Evolutionary conservation across 1,284 basidiomycete genomes (phyloP).

Genomic region (Austroboletus novae-zelandiae): DNA sequence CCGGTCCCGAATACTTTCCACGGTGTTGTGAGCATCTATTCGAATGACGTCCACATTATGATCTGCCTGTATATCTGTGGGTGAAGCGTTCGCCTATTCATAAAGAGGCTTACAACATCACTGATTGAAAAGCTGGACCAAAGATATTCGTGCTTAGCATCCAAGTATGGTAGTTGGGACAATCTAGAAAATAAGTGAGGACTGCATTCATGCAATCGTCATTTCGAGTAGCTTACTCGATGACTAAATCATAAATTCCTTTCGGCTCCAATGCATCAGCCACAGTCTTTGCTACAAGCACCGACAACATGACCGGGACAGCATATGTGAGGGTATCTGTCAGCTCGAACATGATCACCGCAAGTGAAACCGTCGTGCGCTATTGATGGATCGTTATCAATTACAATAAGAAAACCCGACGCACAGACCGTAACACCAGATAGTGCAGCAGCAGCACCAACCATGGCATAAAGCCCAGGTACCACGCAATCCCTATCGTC

Average conservation of each 20-base stretch:
- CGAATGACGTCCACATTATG: conserved; percentile 65
- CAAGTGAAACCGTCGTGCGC: conserved; percentile 88
- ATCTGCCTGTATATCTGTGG: conserved; percentile 46
- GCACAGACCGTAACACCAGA: conserved; percentile 80
- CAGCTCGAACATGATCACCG: conserved; percentile 98
- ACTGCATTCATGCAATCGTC: not conserved
- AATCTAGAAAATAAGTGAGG: conserved; percentile 37
- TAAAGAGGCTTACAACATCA: conserved; percentile 62
- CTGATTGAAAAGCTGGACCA: conserved; percentile 77
- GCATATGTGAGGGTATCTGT: conserved; percentile 93
- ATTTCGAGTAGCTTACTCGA: conserved; percentile 57
- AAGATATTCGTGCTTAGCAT: conserved; percentile 83
- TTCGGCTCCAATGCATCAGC: conserved; percentile 92
- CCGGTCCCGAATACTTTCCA: conserved; percentile 65
- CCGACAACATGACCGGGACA: conserved; percentile 90
- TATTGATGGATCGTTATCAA: conserved; percentile 28
- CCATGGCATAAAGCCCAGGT: conserved; percentile 90
- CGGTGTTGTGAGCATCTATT: conserved; percentile 69
- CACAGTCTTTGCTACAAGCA: conserved; percentile 91
- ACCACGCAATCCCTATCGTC: conserved; percentile 70
- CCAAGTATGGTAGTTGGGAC: conserved; percentile 85
- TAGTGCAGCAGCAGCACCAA: conserved; percentile 85
- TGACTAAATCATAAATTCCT: conserved; percentile 94
- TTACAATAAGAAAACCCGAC: not conserved
- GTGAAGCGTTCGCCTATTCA: not conserved